A percentile compares a stretch with the other conserved stretches of the same genome.
These are phyloP conservation scores for Saturnispora mendoncae DNA, from an alignment of 805 yeast species.

Conservation along the genomic window DNA sequence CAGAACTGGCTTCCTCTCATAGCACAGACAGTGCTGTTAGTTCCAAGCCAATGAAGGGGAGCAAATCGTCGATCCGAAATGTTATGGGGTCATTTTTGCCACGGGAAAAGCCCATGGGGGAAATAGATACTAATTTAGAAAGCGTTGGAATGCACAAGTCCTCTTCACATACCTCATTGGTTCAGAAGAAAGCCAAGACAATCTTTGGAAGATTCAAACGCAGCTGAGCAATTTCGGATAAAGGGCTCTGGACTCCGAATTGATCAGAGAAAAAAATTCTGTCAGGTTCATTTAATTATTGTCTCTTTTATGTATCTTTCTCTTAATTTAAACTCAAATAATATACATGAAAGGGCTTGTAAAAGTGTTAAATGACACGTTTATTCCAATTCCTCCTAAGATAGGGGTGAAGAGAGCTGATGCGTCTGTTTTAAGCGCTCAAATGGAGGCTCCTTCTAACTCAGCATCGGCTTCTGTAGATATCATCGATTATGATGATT, in stretches of 20 bases:
- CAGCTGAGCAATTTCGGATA: not conserved
- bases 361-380: constrained; percentile 12
- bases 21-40: not conserved
- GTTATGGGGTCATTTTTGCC: constrained; percentile 1
- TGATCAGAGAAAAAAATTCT: too few relatives aligned
- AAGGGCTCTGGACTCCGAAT: too few relatives aligned
- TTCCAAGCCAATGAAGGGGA: not conserved
- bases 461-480: not conserved
- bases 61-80: not conserved
- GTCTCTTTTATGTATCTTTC: too few relatives aligned
- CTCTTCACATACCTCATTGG: not conserved
- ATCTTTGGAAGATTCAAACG: constrained; percentile 6
- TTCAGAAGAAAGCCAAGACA: not conserved
- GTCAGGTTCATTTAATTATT: too few relatives aligned
- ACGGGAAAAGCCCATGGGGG: not conserved
- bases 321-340: not conserved
- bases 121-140: not conserved
- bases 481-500: constrained; percentile 10
- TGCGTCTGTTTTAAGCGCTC: constrained; percentile 11
- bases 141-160: not conserved
- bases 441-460: constrained; percentile 6
- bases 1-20: too few relatives aligned
- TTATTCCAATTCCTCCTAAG: constrained; percentile 15
- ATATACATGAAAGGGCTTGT: not conserved
- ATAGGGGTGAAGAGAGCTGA: not conserved